These are phyloP conservation scores for Santalum album DNA, from an alignment of 164 flowering plant species.

Conservation along the genomic window DNA sequence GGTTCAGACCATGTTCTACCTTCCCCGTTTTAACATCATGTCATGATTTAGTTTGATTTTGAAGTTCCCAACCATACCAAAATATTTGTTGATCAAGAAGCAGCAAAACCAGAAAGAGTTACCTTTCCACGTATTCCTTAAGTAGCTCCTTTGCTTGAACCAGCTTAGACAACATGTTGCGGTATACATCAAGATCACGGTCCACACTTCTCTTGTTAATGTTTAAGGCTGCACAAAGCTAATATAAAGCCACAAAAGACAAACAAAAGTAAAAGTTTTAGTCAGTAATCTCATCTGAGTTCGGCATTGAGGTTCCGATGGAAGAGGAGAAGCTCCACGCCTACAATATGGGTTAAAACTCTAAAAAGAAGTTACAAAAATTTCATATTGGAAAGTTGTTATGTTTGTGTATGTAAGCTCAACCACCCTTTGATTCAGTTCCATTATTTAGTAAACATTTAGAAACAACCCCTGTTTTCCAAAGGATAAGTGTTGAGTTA, in stretches of 20 bases:
- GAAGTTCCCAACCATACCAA: no score
- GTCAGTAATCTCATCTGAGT: neutral
- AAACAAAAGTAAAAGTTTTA: neutral
- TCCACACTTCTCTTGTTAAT: slow-evolving; percentile 78
- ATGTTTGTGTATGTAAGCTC: neutral
- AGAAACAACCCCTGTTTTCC: no score
- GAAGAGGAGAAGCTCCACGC: neutral
- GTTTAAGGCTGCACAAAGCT: slow-evolving; percentile 92
- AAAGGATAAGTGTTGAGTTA: no score
- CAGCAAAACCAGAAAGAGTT: slow-evolving; percentile 7
- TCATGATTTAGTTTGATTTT: no score
- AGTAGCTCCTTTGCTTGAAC: slow-evolving; percentile 94
- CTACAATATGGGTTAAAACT: neutral
- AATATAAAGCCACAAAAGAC: slow-evolving; percentile 13
- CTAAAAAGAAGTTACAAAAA: no score
- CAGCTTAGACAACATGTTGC: slow-evolving; percentile 85
- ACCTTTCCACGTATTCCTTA: slow-evolving; percentile 91
- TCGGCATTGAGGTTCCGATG: neutral
- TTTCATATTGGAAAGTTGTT: no score
- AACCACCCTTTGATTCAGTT: neutral
- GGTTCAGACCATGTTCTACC: no score
- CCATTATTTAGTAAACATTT: no score
- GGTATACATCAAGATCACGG: slow-evolving; percentile 93
- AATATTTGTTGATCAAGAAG: no score
- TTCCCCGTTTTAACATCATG: no score